A percentile compares a stretch with the other conserved stretches of the same genome.
Conservation (phyloP, 139 green algal genomes). For the Chlorella vulgaris region DNA sequence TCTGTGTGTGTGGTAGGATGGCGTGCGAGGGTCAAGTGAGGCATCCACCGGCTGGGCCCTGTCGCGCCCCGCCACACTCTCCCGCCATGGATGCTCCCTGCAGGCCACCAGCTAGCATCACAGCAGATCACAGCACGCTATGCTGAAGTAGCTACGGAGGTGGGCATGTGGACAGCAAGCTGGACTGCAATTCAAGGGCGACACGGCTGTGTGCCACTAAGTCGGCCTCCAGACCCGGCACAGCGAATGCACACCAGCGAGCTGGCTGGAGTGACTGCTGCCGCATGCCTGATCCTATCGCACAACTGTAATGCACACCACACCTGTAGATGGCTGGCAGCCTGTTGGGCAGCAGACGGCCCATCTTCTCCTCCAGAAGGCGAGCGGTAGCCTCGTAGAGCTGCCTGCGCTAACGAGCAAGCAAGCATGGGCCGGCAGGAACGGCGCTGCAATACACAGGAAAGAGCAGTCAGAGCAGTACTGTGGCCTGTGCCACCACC, state of each 20-base stretch:
- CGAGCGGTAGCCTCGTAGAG: conserved; percentile 20
- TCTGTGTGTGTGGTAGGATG: conserved; percentile 5
- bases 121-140: neutral
- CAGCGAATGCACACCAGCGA: too few relatives aligned
- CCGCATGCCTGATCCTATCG: too few relatives aligned
- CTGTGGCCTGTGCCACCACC: neutral
- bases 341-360: conserved; percentile 7
- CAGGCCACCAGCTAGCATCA: neutral
- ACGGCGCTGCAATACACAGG: too few relatives aligned
- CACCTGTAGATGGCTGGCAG: conserved; percentile 8
- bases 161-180: too few relatives aligned
- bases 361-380: conserved; percentile 14
- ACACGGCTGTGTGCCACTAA: too few relatives aligned
- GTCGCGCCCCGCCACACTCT: neutral
- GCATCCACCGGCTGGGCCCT: conserved; percentile 2
- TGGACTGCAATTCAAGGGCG: too few relatives aligned
- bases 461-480: neutral
- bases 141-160: neutral
- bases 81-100: conserved; percentile 15
- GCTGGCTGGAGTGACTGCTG: too few relatives aligned
- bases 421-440: too few relatives aligned
- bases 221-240: too few relatives aligned
- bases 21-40: neutral
- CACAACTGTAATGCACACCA: too few relatives aligned
- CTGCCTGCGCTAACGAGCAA: neutral